A percentile compares a stretch with the other conserved stretches of the same genome.
Conservation (phyloP, 306 rosid genomes). For the Geum urbanum region DNA sequence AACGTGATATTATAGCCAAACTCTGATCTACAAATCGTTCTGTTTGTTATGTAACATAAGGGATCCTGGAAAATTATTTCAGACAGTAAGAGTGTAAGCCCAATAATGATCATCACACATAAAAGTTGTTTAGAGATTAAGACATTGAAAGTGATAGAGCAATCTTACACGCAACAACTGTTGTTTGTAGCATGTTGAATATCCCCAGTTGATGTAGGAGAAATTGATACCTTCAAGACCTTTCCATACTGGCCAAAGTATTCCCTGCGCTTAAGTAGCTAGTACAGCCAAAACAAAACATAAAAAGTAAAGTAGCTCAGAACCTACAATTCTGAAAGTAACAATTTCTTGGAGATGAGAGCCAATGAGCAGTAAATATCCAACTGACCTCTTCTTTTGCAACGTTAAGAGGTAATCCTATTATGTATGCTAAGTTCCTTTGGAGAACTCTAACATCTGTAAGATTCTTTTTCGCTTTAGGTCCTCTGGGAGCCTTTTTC, state of each 20-base stretch:
- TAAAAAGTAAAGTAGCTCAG: neutral
- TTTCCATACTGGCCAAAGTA: constrained; percentile 97
- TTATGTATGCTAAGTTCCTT: constrained; percentile 85
- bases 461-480: constrained; percentile 89
- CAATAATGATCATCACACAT: neutral
- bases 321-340: neutral
- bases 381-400: constrained; percentile 76
- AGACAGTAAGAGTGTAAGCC: neutral
- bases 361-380: constrained; percentile 19
- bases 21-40: neutral
- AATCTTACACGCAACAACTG: constrained; percentile 94
- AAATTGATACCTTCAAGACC: constrained; percentile 91
- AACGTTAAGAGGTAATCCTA: constrained; percentile 62
- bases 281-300: neutral
- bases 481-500: constrained; percentile 59
- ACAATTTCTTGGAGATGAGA: neutral
- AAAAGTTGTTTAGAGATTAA: constrained; percentile 9
- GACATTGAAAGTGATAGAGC: neutral
- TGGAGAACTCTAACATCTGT: constrained; percentile 93
- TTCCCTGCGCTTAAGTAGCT: constrained; percentile 84
- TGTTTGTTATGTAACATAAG: too few species aligned
- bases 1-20: neutral
- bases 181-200: constrained; percentile 90
- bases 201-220: constrained; percentile 86
- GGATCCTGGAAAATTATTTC: neutral